A percentile compares a stretch with the other conserved stretches of the same genome.
Evolutionary conservation across 257 asterid species (phyloP).

Genomic region (Gynochthodes officinalis): DNA sequence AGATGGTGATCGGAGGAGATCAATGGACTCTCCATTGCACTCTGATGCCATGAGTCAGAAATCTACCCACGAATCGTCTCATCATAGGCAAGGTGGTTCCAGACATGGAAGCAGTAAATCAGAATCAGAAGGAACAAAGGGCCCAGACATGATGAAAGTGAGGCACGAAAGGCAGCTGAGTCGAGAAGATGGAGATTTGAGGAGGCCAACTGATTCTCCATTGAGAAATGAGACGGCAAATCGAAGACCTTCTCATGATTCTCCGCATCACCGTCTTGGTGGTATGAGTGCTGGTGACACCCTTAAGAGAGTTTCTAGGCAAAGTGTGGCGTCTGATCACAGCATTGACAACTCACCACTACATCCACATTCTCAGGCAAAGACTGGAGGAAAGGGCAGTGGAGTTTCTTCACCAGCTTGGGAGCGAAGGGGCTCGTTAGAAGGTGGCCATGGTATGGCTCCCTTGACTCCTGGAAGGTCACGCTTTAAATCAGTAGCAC

Average conservation of each 20-base stretch:
- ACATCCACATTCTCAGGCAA: slow-evolving; percentile 61
- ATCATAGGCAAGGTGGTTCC: slow-evolving; percentile 23
- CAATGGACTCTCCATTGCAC: slow-evolving; percentile 38
- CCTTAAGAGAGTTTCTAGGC: slow-evolving; percentile 55
- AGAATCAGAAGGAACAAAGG: slow-evolving; percentile 40
- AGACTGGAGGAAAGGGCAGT: slow-evolving; percentile 44
- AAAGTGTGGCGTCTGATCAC: slow-evolving; percentile 56
- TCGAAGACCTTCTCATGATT: slow-evolving; percentile 43
- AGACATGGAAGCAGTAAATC: slow-evolving; percentile 33
- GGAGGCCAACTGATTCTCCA: slow-evolving; percentile 53
- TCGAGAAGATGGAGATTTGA: slow-evolving; percentile 54
- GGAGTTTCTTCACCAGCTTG: slow-evolving; percentile 83
- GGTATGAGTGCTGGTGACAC: slow-evolving; percentile 54
- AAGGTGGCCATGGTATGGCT: slow-evolving; percentile 56
- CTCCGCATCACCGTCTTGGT: slow-evolving; percentile 56
- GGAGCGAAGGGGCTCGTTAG: slow-evolving; percentile 67
- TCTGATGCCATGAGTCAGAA: slow-evolving; percentile 29
- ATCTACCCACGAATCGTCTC: slow-evolving; percentile 32
- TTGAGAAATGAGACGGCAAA: slow-evolving; percentile 37
- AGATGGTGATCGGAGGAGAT: slow-evolving; percentile 37
- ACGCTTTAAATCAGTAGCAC: slow-evolving; percentile 68
- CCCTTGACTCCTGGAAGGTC: slow-evolving; percentile 89
- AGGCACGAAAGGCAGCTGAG: slow-evolving; percentile 45
- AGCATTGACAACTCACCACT: slow-evolving; percentile 69
- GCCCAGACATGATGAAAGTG: slow-evolving; percentile 31